These are phyloP conservation scores for Rhodotorula sphaerocarpa DNA, from an alignment of 768 basidiomycete genomes.

Conservation along the genomic window DNA sequence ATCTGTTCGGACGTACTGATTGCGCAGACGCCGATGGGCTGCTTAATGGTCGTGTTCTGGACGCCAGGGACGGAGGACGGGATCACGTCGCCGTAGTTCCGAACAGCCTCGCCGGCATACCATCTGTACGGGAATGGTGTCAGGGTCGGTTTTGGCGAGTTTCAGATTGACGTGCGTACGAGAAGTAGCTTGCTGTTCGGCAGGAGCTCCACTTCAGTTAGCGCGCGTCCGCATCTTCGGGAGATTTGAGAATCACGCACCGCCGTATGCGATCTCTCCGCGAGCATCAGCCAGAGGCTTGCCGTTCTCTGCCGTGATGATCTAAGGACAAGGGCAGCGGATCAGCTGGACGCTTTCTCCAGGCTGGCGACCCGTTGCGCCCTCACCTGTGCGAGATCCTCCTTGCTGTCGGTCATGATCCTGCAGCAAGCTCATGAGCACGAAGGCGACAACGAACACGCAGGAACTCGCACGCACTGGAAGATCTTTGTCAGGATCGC, in stretches of 20 bases:
- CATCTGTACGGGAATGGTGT: neutral
- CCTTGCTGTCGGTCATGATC: slow-evolving; percentile 72
- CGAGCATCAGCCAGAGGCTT: slow-evolving; percentile 78
- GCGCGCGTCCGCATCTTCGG: neutral
- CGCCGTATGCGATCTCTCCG: slow-evolving; percentile 77
- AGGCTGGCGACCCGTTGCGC: too few species aligned
- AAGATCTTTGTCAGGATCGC: slow-evolving; percentile 74
- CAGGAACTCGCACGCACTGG: slow-evolving; percentile 34
- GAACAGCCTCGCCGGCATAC: slow-evolving; percentile 80
- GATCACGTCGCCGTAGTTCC: slow-evolving; percentile 84
- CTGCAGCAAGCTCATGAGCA: neutral
- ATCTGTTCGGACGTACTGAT: slow-evolving; percentile 38
- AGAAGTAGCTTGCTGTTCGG: slow-evolving; percentile 37
- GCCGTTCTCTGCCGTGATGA: slow-evolving; percentile 77
- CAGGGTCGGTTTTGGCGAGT: neutral
- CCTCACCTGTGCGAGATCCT: slow-evolving; percentile 78
- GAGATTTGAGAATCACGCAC: slow-evolving; percentile 51
- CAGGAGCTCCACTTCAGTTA: slow-evolving; percentile 46
- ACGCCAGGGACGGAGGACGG: slow-evolving; percentile 62
- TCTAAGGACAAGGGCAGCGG: neutral
- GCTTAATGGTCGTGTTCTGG: slow-evolving; percentile 85
- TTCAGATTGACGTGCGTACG: slow-evolving; percentile 8
- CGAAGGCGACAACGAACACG: neutral
- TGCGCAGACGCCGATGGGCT: slow-evolving; percentile 54
- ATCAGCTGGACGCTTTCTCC: neutral